Percentiles rank a stretch among this genome's conserved stretches.
Conservation (phyloP, 2,329 filamentous ascomycete species). For the Colletotrichum sp. region DNA sequence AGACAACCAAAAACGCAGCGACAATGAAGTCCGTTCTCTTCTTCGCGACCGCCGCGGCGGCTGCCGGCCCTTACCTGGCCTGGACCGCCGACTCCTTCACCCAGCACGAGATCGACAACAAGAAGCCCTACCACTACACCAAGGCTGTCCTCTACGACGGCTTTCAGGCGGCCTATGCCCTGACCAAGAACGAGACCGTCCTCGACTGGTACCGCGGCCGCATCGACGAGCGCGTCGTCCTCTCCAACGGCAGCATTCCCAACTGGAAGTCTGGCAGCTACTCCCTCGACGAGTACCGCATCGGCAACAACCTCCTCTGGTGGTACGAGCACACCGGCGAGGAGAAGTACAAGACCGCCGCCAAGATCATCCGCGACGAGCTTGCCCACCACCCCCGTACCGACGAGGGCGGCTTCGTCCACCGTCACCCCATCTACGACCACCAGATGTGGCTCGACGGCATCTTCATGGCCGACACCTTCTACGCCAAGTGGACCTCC, state of each 20-base stretch:
- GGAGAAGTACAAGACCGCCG: slow-evolving; percentile 54
- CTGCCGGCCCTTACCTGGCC: slow-evolving; percentile 31
- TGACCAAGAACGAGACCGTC: slow-evolving; percentile 49
- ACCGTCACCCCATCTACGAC: slow-evolving; percentile 46
- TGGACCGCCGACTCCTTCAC: slow-evolving; percentile 55
- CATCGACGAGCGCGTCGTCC: slow-evolving; percentile 50
- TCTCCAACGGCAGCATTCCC: slow-evolving; percentile 47
- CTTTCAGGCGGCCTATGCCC: slow-evolving; percentile 49
- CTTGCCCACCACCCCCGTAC: slow-evolving; percentile 56
- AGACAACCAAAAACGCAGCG: neutral
- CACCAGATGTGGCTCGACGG: slow-evolving; percentile 66
- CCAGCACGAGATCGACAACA: slow-evolving; percentile 38
- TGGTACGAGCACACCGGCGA: slow-evolving; percentile 52
- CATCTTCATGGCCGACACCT: slow-evolving; percentile 54
- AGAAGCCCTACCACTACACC: slow-evolving; percentile 46
- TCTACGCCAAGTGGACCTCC: slow-evolving; percentile 45
- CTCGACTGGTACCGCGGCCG: slow-evolving; percentile 48
- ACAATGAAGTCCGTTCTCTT: slow-evolving; percentile 19
- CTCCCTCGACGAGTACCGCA: slow-evolving; percentile 57
- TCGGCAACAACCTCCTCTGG: slow-evolving; percentile 57
- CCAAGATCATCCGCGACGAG: slow-evolving; percentile 50
- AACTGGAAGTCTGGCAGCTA: slow-evolving; percentile 36
- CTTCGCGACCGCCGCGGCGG: slow-evolving; percentile 19
- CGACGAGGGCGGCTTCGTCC: slow-evolving; percentile 60
- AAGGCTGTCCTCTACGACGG: slow-evolving; percentile 51